Evolutionary conservation across 2,329 filamentous ascomycete genomes (phyloP), one percentile per base, ranked within the genome.

Genomic region (Tolypocladium tropicale): DNA sequence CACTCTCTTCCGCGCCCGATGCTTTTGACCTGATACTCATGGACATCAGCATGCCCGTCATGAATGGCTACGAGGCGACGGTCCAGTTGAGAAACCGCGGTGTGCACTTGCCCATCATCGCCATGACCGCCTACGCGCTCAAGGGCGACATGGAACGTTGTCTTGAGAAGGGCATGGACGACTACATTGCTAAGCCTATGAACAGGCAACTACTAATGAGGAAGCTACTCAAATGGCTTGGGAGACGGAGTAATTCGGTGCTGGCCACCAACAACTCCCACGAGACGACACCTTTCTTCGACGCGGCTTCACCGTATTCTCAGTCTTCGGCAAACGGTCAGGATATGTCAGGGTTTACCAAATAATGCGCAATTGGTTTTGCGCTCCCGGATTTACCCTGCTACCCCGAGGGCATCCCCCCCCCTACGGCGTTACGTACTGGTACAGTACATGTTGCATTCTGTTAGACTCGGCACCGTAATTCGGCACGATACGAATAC

Each of bases 111-210:
- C 79, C 76, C 1, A 76, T 81, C 36, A 76, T 81, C 36, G 78
- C 78, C 1, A 68, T 81, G 48, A 81, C 78, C 3, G 78, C 79
- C 0, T 79, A 81, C 58, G 80, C 80, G 0, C 68, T 83, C 21
- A 78, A 79, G 53, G 80, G 77, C 0, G 79, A 83, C 57, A 74
- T 72, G 4, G 80, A 82, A 50, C 71, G 68, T 11, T 83, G 80
- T 58, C 68, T 80, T 32, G 73, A 75, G 5, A 75, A 74, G 53
- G 80, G 80, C 0, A 80, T 83, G 78, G 75, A 78, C 46, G 79
- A 77, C 46, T 82, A 81, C 58, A 69, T 83, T 14, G 69, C 78
- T 2, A 83, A 82, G 60, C 80, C 79, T 0, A 73, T 82, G 12
- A 74, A 79, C 60, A 72, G 56, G 23, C 56, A 57, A n/a, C 21